These are phyloP conservation scores for Eucalyptus fibrosa DNA, from an alignment of 345 rosid genomes.

Conservation along the genomic window DNA sequence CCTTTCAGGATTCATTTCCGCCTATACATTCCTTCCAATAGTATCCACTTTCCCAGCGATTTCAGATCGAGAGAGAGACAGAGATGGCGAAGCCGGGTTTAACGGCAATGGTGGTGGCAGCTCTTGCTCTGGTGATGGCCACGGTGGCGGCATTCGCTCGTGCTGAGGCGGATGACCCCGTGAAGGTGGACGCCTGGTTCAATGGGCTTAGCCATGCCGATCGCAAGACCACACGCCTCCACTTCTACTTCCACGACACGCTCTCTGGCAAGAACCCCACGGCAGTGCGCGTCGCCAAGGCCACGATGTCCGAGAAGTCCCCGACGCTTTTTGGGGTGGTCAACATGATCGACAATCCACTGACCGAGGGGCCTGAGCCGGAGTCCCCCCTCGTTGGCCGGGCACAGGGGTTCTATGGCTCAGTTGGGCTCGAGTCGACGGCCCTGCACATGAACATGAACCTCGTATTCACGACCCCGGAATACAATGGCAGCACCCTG, in stretches of 20 bases:
- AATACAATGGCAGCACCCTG: conserved; percentile 54
- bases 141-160: conserved; percentile 8
- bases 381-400: conserved; percentile 23
- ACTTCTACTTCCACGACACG: conserved; percentile 68
- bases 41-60: background rate
- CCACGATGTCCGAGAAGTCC: conserved; percentile 16
- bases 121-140: background rate
- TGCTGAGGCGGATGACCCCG: background rate
- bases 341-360: background rate
- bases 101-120: conserved; percentile 1
- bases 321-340: conserved; percentile 38
- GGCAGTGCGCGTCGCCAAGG: background rate
- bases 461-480: conserved; percentile 37
- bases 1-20: background rate
- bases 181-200: too few species aligned
- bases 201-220: too few species aligned
- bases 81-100: background rate
- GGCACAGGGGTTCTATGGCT: conserved; percentile 43
- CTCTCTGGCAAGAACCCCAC: conserved; percentile 26
- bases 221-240: conserved; percentile 48
- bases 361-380: background rate
- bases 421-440: background rate
- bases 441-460: conserved; percentile 1
- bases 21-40: background rate
- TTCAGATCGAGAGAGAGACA: background rate